Percentiles rank a stretch among this genome's conserved stretches.
phyloP scores from a whole-genome alignment of 768 basidiomycete genomes.

The Collybia sp. region DNA sequence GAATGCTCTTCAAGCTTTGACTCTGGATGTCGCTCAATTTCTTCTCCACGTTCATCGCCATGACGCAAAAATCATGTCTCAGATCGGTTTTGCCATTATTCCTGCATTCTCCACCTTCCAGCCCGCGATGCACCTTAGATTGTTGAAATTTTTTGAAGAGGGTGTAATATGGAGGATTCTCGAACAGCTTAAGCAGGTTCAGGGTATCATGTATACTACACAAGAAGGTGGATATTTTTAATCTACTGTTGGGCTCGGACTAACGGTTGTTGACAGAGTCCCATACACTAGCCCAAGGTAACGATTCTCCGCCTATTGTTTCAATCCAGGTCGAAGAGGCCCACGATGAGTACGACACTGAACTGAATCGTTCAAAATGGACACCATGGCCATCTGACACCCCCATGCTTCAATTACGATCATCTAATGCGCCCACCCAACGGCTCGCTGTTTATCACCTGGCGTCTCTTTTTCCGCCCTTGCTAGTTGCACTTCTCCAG shows the following conservation, averaged over 20 bases:
- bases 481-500: constrained; percentile 61
- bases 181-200: constrained; percentile 35
- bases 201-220: constrained; percentile 17
- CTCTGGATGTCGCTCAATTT: constrained; percentile 67
- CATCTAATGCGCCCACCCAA: constrained; percentile 58
- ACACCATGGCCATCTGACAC: constrained; percentile 19
- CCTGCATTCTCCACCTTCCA: constrained; percentile 71
- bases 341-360: constrained; percentile 18
- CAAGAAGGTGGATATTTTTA: constrained; percentile 6
- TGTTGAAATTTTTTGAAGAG: constrained; percentile 68
- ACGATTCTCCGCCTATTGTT: constrained; percentile 33
- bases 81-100: constrained; percentile 65
- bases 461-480: constrained; percentile 55
- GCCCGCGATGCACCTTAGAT: constrained; percentile 52
- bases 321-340: constrained; percentile 61
- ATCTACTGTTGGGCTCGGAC: not conserved
- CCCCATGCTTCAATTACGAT: constrained; percentile 26
- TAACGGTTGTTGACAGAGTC: too few species aligned
- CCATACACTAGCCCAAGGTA: constrained; percentile 8
- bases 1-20: constrained; percentile 68
- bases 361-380: constrained; percentile 14
- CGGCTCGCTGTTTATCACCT: constrained; percentile 50
- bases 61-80: constrained; percentile 47
- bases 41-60: constrained; percentile 52
- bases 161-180: constrained; percentile 52